Percentiles rank a stretch among this genome's conserved stretches.
These are phyloP conservation scores for Beauveria brongniartii DNA, from an alignment of 2,329 filamentous ascomycete genomes.

Conservation along the genomic window DNA sequence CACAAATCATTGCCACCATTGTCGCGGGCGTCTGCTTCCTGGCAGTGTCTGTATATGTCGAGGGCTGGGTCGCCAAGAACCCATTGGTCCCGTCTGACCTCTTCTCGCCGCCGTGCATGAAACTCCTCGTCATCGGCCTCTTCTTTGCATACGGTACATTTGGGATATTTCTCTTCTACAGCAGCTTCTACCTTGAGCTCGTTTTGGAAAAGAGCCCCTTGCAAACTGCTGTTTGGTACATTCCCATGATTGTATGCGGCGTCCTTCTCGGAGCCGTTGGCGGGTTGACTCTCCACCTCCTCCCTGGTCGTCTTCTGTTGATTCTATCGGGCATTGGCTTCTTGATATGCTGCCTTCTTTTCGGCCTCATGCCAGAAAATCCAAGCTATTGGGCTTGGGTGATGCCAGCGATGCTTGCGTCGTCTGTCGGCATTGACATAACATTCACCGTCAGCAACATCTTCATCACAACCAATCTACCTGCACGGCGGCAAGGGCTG, in stretches of 20 bases:
- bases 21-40: conserved; percentile 48
- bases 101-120: conserved; percentile 56
- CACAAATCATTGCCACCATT: conserved; percentile 55
- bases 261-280: conserved; percentile 45
- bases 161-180: conserved; percentile 55
- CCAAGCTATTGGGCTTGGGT: conserved; percentile 56
- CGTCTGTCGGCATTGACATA: conserved; percentile 57
- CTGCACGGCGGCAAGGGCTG: conserved; percentile 50
- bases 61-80: conserved; percentile 52
- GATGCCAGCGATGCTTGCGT: conserved; percentile 52
- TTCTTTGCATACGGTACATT: conserved; percentile 46
- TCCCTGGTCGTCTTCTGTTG: conserved; percentile 46
- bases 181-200: conserved; percentile 52
- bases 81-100: conserved; percentile 57
- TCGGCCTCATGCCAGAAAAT: conserved; percentile 45
- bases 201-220: conserved; percentile 43
- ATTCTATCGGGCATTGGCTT: conserved; percentile 44
- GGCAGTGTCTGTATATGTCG: conserved; percentile 49
- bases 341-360: conserved; percentile 42
- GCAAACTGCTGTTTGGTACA: conserved; percentile 50
- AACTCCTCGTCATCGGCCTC: conserved; percentile 44
- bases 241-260: conserved; percentile 51
- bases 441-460: conserved; percentile 59
- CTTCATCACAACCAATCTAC: conserved; percentile 57
- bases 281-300: conserved; percentile 46